These are phyloP conservation scores for Ilex aquifolium DNA, from an alignment of 257 asterid genomes.

Conservation along the genomic window DNA sequence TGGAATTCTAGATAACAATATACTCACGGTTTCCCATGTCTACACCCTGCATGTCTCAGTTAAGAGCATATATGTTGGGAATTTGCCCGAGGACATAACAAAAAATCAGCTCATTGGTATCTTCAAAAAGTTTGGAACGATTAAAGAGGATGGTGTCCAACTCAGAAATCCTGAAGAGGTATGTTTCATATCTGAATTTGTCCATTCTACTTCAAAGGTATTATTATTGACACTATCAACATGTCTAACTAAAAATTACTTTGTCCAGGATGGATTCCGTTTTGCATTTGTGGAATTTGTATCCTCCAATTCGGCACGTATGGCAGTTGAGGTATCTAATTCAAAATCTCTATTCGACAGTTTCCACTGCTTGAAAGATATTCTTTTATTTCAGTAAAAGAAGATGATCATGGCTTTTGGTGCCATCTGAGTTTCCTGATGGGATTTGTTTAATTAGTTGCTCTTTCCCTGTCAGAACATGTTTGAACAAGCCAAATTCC, in stretches of 20 bases:
- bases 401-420: no score
- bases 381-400: background rate
- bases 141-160: conserved; percentile 36
- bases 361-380: background rate
- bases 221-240: conserved; percentile 8
- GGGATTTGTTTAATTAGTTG: no score
- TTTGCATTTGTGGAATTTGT: conserved; percentile 73
- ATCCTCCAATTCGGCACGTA: conserved; percentile 44
- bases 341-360: background rate
- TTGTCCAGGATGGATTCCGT: conserved; percentile 56
- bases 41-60: conserved; percentile 12
- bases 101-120: conserved; percentile 30
- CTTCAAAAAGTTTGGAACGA: conserved; percentile 46
- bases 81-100: conserved; percentile 38
- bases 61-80: conserved; percentile 44
- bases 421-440: no score
- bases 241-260: conserved; percentile 3
- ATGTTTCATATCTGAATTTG: conserved; percentile 3
- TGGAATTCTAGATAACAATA: background rate
- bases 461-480: no score
- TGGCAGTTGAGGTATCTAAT: conserved; percentile 50
- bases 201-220: background rate
- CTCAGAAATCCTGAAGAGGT: conserved; percentile 35
- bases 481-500: no score
- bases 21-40: background rate